These are phyloP conservation scores for Spatholobus suberectus DNA, from an alignment of 306 rosid genomes.

Conservation along the genomic window DNA sequence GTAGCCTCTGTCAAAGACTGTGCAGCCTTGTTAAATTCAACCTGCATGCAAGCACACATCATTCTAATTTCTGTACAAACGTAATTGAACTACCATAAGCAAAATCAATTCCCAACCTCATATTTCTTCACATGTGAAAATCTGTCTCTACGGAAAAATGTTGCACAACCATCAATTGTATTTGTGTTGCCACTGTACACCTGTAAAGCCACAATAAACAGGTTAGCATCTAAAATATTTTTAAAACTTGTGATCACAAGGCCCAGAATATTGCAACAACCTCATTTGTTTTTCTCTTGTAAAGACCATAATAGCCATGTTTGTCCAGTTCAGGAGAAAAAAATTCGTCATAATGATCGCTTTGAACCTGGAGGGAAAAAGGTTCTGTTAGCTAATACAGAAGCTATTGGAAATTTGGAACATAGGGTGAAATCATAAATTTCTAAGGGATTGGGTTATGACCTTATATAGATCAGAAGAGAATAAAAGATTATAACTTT, in stretches of 20 bases:
- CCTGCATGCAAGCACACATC: slow-evolving; percentile 64
- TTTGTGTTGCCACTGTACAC: slow-evolving; percentile 62
- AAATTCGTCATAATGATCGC: slow-evolving; percentile 87
- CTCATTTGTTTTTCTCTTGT: slow-evolving; percentile 93
- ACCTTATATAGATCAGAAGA: background rate
- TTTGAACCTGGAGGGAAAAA: slow-evolving; percentile 76
- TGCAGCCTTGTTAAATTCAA: slow-evolving; percentile 97
- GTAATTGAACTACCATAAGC: background rate
- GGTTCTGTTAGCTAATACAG: slow-evolving; percentile 17
- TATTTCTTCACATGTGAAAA: slow-evolving; percentile 95
- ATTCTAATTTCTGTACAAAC: slow-evolving; percentile 20
- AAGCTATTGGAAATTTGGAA: slow-evolving; percentile 31
- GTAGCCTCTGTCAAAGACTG: slow-evolving; percentile 93
- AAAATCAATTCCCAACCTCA: slow-evolving; percentile 67
- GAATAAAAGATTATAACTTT: slow-evolving; percentile 8
- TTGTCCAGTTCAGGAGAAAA: slow-evolving; percentile 92
- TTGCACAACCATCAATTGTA: slow-evolving; percentile 95
- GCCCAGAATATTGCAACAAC: slow-evolving; percentile 48
- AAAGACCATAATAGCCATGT: slow-evolving; percentile 90
- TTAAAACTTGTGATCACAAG: slow-evolving; percentile 7
- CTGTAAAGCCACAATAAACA: slow-evolving; percentile 52
- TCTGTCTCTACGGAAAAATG: slow-evolving; percentile 98
- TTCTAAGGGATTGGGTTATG: background rate
- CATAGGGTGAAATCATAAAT: slow-evolving; percentile 13
- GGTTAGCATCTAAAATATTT: slow-evolving; percentile 19